phyloP scores from a whole-genome alignment of 495 filamentous ascomycete species.

The Penicillium turbatum region DNA sequence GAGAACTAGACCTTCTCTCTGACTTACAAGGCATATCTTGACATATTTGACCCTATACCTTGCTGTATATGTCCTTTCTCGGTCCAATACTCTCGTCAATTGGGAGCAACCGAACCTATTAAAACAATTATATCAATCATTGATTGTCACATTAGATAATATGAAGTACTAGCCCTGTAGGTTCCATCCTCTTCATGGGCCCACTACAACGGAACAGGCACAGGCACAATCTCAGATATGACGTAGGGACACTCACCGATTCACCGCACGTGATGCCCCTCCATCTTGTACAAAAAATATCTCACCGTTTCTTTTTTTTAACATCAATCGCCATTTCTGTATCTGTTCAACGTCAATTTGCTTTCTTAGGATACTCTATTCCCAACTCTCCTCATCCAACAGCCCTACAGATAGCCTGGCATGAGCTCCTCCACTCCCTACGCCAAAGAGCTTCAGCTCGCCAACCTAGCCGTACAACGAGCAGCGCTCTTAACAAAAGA shows the following conservation, averaged over 20 bases:
- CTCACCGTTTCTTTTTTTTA: neutral
- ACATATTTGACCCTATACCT: too few species aligned
- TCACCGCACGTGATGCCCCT: constrained; percentile 6
- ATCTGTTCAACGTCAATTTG: neutral
- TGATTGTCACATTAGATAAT: too few species aligned
- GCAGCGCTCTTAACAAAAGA: constrained; percentile 50
- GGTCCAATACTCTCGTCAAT: too few species aligned
- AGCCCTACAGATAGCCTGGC: constrained; percentile 1
- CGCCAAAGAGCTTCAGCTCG: constrained; percentile 46
- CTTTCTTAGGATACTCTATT: neutral
- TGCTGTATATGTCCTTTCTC: too few species aligned
- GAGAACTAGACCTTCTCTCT: too few species aligned
- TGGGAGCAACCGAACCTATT: too few species aligned
- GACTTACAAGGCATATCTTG: too few species aligned
- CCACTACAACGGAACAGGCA: neutral
- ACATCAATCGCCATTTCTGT: neutral
- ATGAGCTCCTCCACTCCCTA: constrained; percentile 28
- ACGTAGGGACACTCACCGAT: constrained; percentile 3
- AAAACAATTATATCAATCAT: too few species aligned
- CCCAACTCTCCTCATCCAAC: neutral
- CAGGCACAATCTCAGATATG: neutral
- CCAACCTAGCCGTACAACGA: constrained; percentile 50
- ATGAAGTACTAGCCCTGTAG: too few species aligned
- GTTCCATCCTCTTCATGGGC: too few species aligned
- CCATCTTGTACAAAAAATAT: neutral